These are phyloP conservation scores for Taxawa tesnikishii DNA, from an alignment of 2,329 filamentous ascomycete species.

Conservation along the genomic window DNA sequence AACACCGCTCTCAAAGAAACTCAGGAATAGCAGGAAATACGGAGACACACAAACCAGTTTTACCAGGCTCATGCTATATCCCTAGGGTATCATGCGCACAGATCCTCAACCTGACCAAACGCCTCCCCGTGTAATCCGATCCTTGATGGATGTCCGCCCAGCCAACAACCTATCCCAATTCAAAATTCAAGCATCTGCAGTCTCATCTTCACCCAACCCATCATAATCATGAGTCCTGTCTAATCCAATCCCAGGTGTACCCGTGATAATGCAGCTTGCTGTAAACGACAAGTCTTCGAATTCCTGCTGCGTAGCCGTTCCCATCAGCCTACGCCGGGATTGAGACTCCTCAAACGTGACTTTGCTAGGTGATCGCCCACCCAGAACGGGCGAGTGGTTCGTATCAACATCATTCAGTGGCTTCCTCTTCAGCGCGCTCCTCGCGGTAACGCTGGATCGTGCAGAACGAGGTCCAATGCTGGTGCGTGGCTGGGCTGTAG, in stretches of 20 bases:
- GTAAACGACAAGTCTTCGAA: conserved; percentile 10
- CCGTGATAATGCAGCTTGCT: conserved; percentile 6
- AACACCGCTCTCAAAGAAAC: too few relatives aligned
- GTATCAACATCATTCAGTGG: conserved; percentile 14
- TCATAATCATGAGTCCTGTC: too few relatives aligned
- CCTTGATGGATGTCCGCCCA: too few relatives aligned
- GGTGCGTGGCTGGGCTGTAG: conserved; percentile 17
- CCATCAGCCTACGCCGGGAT: not conserved
- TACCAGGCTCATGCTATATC: too few relatives aligned
- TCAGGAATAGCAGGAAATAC: too few relatives aligned
- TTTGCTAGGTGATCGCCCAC: conserved; percentile 13
- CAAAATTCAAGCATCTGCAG: conserved; percentile 4
- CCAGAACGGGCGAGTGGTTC: conserved; percentile 13
- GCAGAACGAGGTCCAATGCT: conserved; percentile 7
- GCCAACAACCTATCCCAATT: not conserved
- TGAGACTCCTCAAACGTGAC: conserved; percentile 7
- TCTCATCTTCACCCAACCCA: conserved; percentile 5
- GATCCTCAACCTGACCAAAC: too few relatives aligned
- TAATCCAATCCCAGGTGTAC: conserved; percentile 8
- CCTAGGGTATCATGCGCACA: too few relatives aligned
- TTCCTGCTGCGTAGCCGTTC: not conserved
- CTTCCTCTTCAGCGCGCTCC: conserved; percentile 11
- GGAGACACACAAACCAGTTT: too few relatives aligned
- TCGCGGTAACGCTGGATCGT: conserved; percentile 10
- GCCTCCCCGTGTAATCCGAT: too few relatives aligned